phyloP scores from a whole-genome alignment of 192 early-diverging fungal species.

The Helicostylum pulchrum region DNA sequence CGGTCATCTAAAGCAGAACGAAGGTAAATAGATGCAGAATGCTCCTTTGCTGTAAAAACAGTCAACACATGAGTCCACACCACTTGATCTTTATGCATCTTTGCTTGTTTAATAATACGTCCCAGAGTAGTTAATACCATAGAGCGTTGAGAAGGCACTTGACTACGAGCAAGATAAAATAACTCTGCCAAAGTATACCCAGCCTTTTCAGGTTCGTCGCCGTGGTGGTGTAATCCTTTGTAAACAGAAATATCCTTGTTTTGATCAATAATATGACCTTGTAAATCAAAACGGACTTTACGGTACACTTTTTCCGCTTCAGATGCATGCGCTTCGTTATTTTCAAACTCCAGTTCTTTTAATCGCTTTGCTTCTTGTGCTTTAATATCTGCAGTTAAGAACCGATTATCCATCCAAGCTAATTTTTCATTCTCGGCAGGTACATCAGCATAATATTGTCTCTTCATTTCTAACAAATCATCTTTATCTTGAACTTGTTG shows the following conservation, averaged over 20 bases:
- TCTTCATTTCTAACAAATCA: constrained; percentile 44
- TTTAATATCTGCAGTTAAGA: not conserved
- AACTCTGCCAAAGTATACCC: constrained; percentile 87
- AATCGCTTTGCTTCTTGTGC: not conserved
- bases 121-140: constrained; percentile 62
- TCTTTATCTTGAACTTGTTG: constrained; percentile 35
- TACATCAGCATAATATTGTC: constrained; percentile 52
- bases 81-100: not conserved
- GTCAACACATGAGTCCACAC: not conserved
- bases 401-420: constrained; percentile 58
- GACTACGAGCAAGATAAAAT: constrained; percentile 75
- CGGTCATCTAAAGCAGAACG: constrained; percentile 66
- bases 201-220: constrained; percentile 74
- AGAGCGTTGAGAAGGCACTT: constrained; percentile 74
- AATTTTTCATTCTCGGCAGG: constrained; percentile 62
- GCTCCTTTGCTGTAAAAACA: constrained; percentile 9
- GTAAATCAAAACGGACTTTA: constrained; percentile 74
- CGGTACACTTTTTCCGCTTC: constrained; percentile 13
- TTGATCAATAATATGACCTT: constrained; percentile 65
- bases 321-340: not conserved
- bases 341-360: constrained; percentile 16
- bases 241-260: constrained; percentile 51
- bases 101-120: constrained; percentile 52
- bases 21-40: constrained; percentile 44
- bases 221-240: constrained; percentile 87